Evolutionary conservation across 2,329 filamentous ascomycete genomes (phyloP).

Genomic region (Sclerotinia borealis): DNA sequence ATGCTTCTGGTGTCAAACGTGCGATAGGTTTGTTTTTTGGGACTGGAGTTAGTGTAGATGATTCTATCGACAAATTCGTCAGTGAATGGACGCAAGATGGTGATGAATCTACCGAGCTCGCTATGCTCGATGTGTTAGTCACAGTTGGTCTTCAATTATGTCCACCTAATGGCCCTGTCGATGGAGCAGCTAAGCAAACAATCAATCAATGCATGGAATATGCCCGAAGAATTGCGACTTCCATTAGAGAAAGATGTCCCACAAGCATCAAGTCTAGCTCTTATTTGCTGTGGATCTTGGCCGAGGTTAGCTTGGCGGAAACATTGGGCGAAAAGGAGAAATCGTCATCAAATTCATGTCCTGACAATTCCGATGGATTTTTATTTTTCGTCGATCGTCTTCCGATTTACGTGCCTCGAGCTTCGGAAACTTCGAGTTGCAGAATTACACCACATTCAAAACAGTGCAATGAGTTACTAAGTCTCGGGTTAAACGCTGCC

Average conservation of each 20-base stretch:
- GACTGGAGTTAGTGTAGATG: not conserved
- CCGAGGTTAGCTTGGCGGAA: not conserved
- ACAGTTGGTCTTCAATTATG: not conserved
- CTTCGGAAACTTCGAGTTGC: not conserved
- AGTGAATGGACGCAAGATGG: not conserved
- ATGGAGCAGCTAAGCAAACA: not conserved
- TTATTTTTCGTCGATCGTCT: not conserved
- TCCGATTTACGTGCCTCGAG: not conserved
- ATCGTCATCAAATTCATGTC: not conserved
- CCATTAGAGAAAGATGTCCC: not conserved
- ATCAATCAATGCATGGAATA: not conserved
- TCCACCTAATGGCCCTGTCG: rapidly evolving
- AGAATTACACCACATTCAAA: not conserved
- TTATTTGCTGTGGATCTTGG: not conserved
- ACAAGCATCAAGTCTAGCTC: not conserved
- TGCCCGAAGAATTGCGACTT: not conserved
- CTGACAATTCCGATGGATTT: not conserved
- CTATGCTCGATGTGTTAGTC: not conserved
- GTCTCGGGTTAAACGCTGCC: not conserved
- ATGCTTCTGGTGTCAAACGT: not conserved
- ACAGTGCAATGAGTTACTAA: not conserved
- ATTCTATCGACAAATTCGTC: not conserved
- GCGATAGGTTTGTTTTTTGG: not conserved
- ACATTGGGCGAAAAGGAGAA: not conserved
- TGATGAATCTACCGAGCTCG: not conserved